Conservation (phyloP, 176 grass and related monocot genomes). For the Tuctoria greenei region DNA sequence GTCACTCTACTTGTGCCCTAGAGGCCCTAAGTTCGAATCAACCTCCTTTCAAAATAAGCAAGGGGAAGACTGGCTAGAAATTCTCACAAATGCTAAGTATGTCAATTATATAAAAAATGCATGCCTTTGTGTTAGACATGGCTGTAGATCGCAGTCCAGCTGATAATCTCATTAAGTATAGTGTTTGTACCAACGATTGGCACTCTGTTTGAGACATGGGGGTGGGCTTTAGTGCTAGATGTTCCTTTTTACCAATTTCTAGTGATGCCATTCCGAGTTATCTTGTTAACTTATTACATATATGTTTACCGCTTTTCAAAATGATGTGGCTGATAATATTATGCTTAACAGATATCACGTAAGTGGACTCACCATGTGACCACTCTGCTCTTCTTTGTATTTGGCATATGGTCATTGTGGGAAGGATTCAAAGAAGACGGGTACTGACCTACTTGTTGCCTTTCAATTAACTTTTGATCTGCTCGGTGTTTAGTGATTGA, state of each 20-base stretch:
- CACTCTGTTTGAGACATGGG: background rate
- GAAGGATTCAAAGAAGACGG: conserved; percentile 87
- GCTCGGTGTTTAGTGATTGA: conserved; percentile 12
- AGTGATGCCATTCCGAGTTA: background rate
- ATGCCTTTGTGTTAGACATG: background rate
- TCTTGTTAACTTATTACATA: background rate
- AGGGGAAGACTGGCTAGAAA: background rate
- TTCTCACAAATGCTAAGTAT: background rate
- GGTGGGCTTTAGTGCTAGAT: background rate
- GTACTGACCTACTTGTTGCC: conserved; percentile 39
- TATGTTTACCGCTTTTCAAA: background rate
- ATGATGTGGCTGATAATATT: conserved; percentile 14
- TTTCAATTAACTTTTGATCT: conserved; percentile 14
- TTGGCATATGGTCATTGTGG: conserved; percentile 97
- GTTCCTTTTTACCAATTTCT: background rate
- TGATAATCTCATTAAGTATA: background rate
- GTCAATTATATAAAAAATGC: background rate
- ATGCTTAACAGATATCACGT: conserved; percentile 78
- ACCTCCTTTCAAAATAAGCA: too few species aligned
- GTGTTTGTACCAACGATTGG: background rate
- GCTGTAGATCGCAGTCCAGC: background rate
- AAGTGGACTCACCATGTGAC: conserved; percentile 95
- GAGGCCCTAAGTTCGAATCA: too few species aligned
- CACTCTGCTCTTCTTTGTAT: conserved; percentile 83
- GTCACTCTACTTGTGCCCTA: too few species aligned